These are phyloP conservation scores for Xylaria sp. DNA, from an alignment of 2,329 filamentous ascomycete species.

Conservation along the genomic window DNA sequence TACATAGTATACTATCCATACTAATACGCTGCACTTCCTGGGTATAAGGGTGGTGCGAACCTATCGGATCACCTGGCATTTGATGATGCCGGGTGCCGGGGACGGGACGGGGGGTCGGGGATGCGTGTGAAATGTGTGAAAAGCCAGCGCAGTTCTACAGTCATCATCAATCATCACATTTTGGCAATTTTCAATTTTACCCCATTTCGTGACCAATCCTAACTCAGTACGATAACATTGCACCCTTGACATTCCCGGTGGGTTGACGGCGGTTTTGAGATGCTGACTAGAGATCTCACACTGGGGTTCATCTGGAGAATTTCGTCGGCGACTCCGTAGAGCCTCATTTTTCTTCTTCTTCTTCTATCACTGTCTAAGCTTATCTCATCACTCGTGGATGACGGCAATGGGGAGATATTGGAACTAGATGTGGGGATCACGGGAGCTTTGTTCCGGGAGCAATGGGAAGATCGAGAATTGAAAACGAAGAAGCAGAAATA, in stretches of 20 bases:
- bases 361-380: constrained; percentile 6
- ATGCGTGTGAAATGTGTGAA: too few relatives aligned
- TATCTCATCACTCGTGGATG: constrained; percentile 10
- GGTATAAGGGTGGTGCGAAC: background rate
- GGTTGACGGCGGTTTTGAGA: constrained; percentile 1
- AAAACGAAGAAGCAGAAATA: background rate
- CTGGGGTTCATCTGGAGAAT: background rate
- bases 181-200: background rate
- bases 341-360: constrained; percentile 2
- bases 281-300: constrained; percentile 11
- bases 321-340: constrained; percentile 14
- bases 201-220: background rate
- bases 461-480: background rate
- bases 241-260: too few relatives aligned
- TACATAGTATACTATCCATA: too few relatives aligned
- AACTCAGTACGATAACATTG: too few relatives aligned
- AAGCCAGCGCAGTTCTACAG: background rate
- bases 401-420: background rate
- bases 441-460: background rate
- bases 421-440: background rate
- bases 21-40: background rate
- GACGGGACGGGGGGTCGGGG: background rate
- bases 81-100: background rate
- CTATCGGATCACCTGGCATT: constrained; percentile 18
- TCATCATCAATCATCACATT: constrained; percentile 1